Evolutionary conservation across 208 protist genomes (phyloP).

Genomic region (Leishmania martiniquensis): DNA sequence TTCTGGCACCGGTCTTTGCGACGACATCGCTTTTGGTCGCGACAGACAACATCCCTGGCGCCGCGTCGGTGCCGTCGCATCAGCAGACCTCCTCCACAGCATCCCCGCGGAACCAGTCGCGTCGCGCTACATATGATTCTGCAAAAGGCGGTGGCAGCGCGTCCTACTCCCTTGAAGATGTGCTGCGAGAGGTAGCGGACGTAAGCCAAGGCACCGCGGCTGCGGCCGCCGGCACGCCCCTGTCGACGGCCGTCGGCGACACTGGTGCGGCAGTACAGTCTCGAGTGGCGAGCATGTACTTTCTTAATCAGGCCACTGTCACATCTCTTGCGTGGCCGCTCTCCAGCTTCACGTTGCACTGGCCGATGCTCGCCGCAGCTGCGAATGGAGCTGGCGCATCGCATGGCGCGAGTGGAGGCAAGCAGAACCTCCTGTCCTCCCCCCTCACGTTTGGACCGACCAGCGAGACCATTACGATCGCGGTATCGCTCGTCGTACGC

Average conservation of each 20-base stretch:
- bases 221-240: neutral
- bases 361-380: constrained; percentile 1
- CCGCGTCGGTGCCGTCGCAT: neutral
- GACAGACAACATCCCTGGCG: neutral
- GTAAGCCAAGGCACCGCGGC: neutral
- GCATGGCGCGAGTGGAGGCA: neutral
- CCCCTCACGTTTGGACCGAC: constrained; percentile 12
- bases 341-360: constrained; percentile 18
- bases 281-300: constrained; percentile 25
- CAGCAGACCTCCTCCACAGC: neutral
- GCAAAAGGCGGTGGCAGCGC: neutral
- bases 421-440: neutral
- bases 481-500: constrained; percentile 48
- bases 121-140: neutral
- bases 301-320: constrained; percentile 32
- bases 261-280: constrained; percentile 1
- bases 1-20: constrained; percentile 54
- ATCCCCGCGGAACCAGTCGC: neutral
- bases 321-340: constrained; percentile 33
- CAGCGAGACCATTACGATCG: constrained; percentile 34
- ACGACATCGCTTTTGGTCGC: constrained; percentile 3
- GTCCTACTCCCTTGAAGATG: constrained; percentile 10
- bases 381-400: neutral
- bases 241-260: neutral
- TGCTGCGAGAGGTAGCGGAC: constrained; percentile 15